These are phyloP conservation scores for Podospora bellae-mahoneyi DNA, from an alignment of 495 filamentous ascomycete genomes.

Conservation along the genomic window DNA sequence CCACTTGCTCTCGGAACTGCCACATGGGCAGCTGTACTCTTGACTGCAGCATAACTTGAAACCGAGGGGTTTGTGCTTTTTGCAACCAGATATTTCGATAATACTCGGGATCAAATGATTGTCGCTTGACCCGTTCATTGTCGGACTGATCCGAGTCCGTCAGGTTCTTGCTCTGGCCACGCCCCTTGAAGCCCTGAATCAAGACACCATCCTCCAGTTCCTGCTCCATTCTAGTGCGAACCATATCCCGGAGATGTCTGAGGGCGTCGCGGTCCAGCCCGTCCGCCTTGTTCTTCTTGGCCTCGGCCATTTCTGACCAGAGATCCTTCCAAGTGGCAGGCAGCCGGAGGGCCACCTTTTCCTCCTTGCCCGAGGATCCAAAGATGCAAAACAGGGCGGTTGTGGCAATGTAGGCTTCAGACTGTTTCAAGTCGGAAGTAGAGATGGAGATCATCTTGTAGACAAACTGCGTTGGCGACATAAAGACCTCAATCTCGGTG, in stretches of 20 bases:
- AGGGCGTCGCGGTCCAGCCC: conserved; percentile 63
- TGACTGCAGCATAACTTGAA: conserved; percentile 57
- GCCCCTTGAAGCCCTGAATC: conserved; percentile 67
- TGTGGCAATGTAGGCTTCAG: conserved; percentile 82
- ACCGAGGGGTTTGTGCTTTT: conserved; percentile 60
- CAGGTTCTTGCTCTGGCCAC: conserved; percentile 46
- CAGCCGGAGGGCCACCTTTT: conserved; percentile 75
- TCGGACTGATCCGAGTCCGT: conserved; percentile 46
- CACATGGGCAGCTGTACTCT: conserved; percentile 84
- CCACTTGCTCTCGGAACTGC: conserved; percentile 71
- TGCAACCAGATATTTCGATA: conserved; percentile 66
- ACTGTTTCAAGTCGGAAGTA: conserved; percentile 74
- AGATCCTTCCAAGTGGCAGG: conserved; percentile 79
- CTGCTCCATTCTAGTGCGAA: conserved; percentile 54
- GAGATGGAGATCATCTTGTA: conserved; percentile 73
- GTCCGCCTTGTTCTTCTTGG: conserved; percentile 65
- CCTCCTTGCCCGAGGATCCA: conserved; percentile 70
- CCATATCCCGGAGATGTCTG: conserved; percentile 56
- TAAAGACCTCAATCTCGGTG: conserved; percentile 43
- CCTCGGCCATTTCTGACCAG: conserved; percentile 71
- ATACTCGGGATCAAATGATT: conserved; percentile 35
- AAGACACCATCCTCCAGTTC: conserved; percentile 71
- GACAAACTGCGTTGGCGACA: conserved; percentile 39
- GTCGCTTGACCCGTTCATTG: conserved; percentile 36
- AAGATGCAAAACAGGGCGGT: conserved; percentile 78